A percentile compares a stretch with the other conserved stretches of the same genome.
These are phyloP conservation scores for Diaporthe sp. DNA, from an alignment of 2,329 filamentous ascomycete species.

Conservation along the genomic window DNA sequence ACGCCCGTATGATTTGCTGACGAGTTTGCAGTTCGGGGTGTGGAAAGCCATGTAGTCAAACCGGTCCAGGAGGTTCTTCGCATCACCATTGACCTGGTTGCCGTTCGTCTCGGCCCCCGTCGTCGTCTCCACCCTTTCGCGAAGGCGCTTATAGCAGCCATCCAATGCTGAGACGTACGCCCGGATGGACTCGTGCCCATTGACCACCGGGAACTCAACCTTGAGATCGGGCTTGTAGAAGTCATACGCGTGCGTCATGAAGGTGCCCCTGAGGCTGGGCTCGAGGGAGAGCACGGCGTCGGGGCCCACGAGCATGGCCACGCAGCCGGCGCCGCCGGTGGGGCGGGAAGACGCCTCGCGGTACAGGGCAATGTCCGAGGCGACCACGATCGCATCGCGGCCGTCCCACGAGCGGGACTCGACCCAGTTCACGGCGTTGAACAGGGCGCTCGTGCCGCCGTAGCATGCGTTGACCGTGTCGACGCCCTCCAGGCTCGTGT, in stretches of 20 bases:
- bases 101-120: constrained; percentile 55
- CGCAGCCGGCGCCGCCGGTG: constrained; percentile 82
- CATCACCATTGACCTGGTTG: constrained; percentile 65
- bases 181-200: constrained; percentile 83
- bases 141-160: constrained; percentile 83
- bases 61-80: constrained; percentile 76
- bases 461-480: constrained; percentile 90
- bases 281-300: constrained; percentile 81
- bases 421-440: constrained; percentile 87
- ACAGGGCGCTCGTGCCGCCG: constrained; percentile 84
- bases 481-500: constrained; percentile 85
- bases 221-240: constrained; percentile 92
- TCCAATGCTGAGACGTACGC: constrained; percentile 87
- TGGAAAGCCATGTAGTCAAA: constrained; percentile 90
- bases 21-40: constrained; percentile 88
- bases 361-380: constrained; percentile 86
- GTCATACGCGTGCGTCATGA: constrained; percentile 87
- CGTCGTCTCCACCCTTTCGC: constrained; percentile 74
- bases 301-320: constrained; percentile 83
- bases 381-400: constrained; percentile 81
- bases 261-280: constrained; percentile 81
- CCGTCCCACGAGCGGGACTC: constrained; percentile 91
- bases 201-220: constrained; percentile 87
- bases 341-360: constrained; percentile 85
- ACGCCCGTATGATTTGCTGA: constrained; percentile 85